Percentiles rank a stretch among this genome's conserved stretches.
phyloP scores from a whole-genome alignment of 2,329 filamentous ascomycete species.

The Fusarium nodosum region DNA sequence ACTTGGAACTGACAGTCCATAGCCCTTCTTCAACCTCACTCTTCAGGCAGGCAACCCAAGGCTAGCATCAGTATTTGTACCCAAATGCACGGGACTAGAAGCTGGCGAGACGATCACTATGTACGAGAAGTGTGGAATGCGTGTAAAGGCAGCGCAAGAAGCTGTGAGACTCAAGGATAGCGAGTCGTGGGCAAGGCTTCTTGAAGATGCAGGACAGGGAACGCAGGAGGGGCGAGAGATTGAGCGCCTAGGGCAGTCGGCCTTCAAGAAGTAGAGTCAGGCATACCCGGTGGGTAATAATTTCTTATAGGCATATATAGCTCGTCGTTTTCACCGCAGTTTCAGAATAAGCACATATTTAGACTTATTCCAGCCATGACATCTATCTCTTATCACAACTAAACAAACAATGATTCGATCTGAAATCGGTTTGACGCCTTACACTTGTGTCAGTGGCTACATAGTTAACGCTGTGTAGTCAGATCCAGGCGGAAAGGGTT shows the following conservation, averaged over 20 bases:
- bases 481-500: neutral
- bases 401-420: conserved; percentile 1
- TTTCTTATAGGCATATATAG: conserved; percentile 24
- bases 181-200: conserved; percentile 78
- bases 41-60: conserved; percentile 91
- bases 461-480: conserved; percentile 9
- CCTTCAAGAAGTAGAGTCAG: conserved; percentile 61
- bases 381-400: neutral
- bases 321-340: conserved; percentile 16
- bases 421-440: conserved; percentile 24
- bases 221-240: conserved; percentile 81
- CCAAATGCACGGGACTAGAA: conserved; percentile 83
- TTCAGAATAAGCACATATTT: conserved; percentile 1
- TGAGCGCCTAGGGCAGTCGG: conserved; percentile 78
- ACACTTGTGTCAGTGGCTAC: conserved; percentile 14
- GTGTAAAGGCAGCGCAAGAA: conserved; percentile 91
- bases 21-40: conserved; percentile 93
- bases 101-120: conserved; percentile 82
- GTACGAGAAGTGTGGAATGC: conserved; percentile 96
- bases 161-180: conserved; percentile 85
- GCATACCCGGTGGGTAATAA: conserved; percentile 14
- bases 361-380: neutral
- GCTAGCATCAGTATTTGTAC: conserved; percentile 84
- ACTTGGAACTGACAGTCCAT: conserved; percentile 32
- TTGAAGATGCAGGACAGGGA: conserved; percentile 78